Base-by-base conservation (phyloP, 345 rosid species). In the Eucalyptus coolabah region DNA sequence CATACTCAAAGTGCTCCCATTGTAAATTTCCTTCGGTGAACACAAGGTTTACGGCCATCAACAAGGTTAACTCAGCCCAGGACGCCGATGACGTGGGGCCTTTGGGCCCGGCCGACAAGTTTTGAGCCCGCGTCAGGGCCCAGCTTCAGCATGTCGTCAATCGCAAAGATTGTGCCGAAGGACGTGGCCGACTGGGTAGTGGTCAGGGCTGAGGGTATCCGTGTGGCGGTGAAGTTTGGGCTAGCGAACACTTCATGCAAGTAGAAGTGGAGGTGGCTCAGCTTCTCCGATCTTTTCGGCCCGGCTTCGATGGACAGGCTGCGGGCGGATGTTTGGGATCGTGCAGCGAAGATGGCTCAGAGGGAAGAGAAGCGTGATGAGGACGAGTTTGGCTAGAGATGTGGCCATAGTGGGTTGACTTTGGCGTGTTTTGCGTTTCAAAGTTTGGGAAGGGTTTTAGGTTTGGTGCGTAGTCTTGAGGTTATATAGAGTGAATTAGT, bases 21-120 rank as follows among this genome's bases (percentile, higher is more conserved):
- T 90, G 50, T 45, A 88, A 91, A 49, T 93, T 88, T 32, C 91
- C 93, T 80, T 91, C 89, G n/a, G 59, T 63, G 91, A 93, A 93
- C 12, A 88, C 92, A 24, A 89, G 89, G 88, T 91, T 93, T 50
- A 87, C 14, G 7, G 72, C 91, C 95, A 93, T 90, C 56, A 91
- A 53, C 50, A 91, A 85, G 47, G 87, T 89, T 4, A 47, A 47
- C 50, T 47, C 50, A 1, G 34, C 42, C 42, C 85, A 92, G 12
- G 92, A 87, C 2, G 92, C 86, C 3, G 49, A 72, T 10, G 90
- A 91, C 21, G 91, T 89, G 19, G 89, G 81, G 50, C 94, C 94
- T 40, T 40, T 90, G 95, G 1, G 92, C 93, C 80, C 63, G 32
- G 12, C 95, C 92, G 15, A 92, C 90, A 1, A 50, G 37, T 63